Conservation (phyloP, 2,329 filamentous ascomycete genomes). For the Alternaria brassicicola region DNA sequence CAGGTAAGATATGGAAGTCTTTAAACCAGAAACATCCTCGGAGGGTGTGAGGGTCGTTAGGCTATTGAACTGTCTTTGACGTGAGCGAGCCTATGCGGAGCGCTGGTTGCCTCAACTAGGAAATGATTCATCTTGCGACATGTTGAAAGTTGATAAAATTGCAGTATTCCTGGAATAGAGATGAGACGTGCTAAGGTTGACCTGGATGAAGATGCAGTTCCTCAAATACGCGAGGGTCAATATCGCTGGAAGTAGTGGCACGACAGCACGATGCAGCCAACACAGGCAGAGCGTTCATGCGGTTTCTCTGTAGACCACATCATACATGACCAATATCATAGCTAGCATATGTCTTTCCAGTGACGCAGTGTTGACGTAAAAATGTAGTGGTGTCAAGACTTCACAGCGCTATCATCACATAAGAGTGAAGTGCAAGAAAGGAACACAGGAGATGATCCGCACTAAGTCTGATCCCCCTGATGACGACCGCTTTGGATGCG, state of each 20-base stretch:
- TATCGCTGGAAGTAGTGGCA: neutral
- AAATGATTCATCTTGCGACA: neutral
- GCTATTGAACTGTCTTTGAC: neutral
- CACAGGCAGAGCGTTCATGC: neutral
- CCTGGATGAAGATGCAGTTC: neutral
- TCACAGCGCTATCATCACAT: neutral
- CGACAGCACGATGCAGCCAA: neutral
- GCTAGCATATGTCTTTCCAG: neutral
- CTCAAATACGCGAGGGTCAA: neutral
- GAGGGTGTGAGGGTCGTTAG: neutral
- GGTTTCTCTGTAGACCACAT: neutral
- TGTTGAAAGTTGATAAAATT: neutral
- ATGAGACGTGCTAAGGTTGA: neutral
- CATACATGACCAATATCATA: neutral
- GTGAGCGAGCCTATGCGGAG: neutral
- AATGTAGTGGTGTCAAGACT: neutral
- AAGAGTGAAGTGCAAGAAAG: neutral
- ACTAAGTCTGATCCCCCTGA: neutral
- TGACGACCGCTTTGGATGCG: neutral
- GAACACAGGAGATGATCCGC: too few species aligned
- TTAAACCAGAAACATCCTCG: neutral
- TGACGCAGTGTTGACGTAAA: neutral
- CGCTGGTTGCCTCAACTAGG: neutral
- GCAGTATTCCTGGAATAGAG: neutral
- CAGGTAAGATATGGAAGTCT: neutral